Evolutionary conservation across 768 basidiomycete species (phyloP), one percentile per base, ranked within the genome.

Genomic region (Mycena indigotica): DNA sequence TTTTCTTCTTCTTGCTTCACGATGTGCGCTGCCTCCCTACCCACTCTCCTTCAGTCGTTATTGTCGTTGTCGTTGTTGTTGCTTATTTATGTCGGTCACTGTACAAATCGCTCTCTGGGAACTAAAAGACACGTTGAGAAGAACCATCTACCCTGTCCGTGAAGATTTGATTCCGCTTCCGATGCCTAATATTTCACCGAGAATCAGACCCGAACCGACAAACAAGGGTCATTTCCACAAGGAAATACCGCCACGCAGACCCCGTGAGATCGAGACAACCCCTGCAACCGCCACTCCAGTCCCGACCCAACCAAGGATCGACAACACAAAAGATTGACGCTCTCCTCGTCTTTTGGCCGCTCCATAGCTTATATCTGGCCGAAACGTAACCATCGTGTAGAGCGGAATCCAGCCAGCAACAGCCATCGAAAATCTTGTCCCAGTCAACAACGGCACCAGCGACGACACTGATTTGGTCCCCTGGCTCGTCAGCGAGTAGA

Each of bases 321-420:
- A 70, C 60, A 98, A 75, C 52, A 91, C 78, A 28, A 69, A 71
- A n/a, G 81, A 76, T 75, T 99, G 96, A 69, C 79, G 75, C 58
- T 73, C 77, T 55, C 88, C 88, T 72, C 85, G 87, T 68, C 77
- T 80, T 69, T 84, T 82, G 21, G 88, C 95, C 50, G 85, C 86
- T 55, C 87, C 85, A 69, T 99, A 99, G 70, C 87, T 88, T 66
- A 99, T 85, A 73, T 98, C 96, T 50, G 94, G 93, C 39, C 96
- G 84, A 77, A 99, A 99, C 41, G 96, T 98, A 63, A 97, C 89
- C 95, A 98, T 97, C 29, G 93, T 93, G 73, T 99, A 99, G 50
- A 96, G 80, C 56, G 93, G 91, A 51, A 95, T 81, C 95, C 95
- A 98, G 32, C 92, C 94, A 62, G 71, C 88, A 58, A 78, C 73